Percentiles rank a stretch among this genome's conserved stretches.
These are phyloP conservation scores for Lecanicillium sp. DNA, from an alignment of 2,329 filamentous ascomycete species.

Conservation along the genomic window DNA sequence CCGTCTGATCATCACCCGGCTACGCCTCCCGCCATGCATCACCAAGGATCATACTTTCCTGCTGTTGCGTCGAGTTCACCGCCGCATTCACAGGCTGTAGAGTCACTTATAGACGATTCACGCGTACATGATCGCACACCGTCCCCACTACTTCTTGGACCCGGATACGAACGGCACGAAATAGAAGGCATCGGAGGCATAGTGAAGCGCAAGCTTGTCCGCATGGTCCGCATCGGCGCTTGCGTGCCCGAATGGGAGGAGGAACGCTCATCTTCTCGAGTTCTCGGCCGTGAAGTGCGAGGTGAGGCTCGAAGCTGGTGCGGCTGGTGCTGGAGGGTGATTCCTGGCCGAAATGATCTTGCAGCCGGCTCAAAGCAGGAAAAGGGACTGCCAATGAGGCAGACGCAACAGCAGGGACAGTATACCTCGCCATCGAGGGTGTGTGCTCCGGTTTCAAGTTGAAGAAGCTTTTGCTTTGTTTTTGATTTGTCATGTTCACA, in stretches of 20 bases:
- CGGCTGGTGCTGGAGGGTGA: slow-evolving; percentile 77
- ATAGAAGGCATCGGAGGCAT: slow-evolving; percentile 85
- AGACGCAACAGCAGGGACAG: not conserved
- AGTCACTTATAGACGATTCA: slow-evolving; percentile 4
- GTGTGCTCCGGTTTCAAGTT: not conserved
- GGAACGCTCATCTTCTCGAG: slow-evolving; percentile 52
- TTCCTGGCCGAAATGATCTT: slow-evolving; percentile 48
- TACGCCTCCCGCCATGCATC: not conserved
- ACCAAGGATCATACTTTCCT: slow-evolving; percentile 8
- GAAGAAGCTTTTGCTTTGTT: no score
- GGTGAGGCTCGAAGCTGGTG: slow-evolving; percentile 75
- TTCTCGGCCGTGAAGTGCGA: slow-evolving; percentile 61
- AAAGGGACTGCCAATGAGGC: not conserved
- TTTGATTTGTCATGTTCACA: no score
- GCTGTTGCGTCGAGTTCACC: slow-evolving; percentile 6
- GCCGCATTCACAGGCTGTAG: not conserved
- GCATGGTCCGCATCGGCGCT: slow-evolving; percentile 71
- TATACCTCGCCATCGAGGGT: not conserved
- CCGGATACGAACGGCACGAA: slow-evolving; percentile 79
- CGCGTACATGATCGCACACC: slow-evolving; percentile 31
- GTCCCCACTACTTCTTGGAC: slow-evolving; percentile 41
- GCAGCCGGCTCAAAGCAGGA: slow-evolving; percentile 9
- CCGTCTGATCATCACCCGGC: slow-evolving; percentile 3
- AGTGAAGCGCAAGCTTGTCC: slow-evolving; percentile 81
- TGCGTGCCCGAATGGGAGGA: slow-evolving; percentile 82